A percentile compares a stretch with the other conserved stretches of the same genome.
These are phyloP conservation scores for Fusarium setosum DNA, from an alignment of 2,329 filamentous ascomycete genomes.

Conservation along the genomic window DNA sequence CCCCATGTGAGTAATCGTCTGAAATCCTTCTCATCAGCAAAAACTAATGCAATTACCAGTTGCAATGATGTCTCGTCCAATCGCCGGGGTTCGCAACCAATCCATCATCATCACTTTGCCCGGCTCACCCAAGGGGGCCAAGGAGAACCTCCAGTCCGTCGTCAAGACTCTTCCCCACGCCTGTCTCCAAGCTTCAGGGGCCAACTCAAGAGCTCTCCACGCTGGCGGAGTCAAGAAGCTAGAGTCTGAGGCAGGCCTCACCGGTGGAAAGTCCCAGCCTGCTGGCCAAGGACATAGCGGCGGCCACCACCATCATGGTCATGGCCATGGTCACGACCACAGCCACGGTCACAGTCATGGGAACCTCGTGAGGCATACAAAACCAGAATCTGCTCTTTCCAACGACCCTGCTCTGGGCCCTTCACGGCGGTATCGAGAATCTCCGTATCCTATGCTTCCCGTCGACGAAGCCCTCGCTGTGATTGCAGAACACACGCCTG, in stretches of 20 bases:
- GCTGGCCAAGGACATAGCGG: constrained; percentile 59
- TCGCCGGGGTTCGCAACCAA: constrained; percentile 86
- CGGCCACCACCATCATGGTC: constrained; percentile 62
- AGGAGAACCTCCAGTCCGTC: constrained; percentile 90
- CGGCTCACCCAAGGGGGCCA: constrained; percentile 94
- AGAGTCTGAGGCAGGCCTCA: constrained; percentile 82
- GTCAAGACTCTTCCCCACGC: constrained; percentile 94
- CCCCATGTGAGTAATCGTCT: constrained; percentile 78
- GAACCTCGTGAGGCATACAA: constrained; percentile 78
- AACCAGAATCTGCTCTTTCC: constrained; percentile 66
- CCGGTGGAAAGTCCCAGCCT: constrained; percentile 44
- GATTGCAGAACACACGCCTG: constrained; percentile 79
- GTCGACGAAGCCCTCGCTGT: constrained; percentile 83
- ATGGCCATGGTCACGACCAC: constrained; percentile 67
- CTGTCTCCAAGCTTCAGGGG: constrained; percentile 88
- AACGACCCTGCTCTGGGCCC: constrained; percentile 71
- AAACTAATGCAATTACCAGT: constrained; percentile 66
- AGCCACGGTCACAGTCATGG: constrained; percentile 71
- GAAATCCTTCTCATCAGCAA: background rate
- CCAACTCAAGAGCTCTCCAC: constrained; percentile 83
- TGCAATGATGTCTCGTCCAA: constrained; percentile 95
- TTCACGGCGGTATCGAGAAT: constrained; percentile 81
- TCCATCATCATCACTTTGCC: constrained; percentile 90
- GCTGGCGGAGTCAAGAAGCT: constrained; percentile 84
- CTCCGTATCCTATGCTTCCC: constrained; percentile 91